Conservation (phyloP, 305 asterid species). For the Fraxinus angustifolia region DNA sequence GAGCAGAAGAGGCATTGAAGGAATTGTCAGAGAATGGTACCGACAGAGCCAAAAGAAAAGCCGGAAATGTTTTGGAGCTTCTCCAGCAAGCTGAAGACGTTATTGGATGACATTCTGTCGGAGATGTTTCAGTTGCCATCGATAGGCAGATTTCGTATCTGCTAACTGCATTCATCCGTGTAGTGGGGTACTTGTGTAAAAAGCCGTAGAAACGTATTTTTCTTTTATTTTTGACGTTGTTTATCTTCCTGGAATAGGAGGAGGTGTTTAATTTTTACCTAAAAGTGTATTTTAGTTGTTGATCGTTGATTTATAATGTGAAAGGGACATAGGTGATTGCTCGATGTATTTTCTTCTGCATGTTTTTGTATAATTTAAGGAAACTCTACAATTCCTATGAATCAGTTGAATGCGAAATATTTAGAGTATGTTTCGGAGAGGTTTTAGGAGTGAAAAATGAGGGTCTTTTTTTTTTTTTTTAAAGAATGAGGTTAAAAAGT, state of each 20-base stretch:
- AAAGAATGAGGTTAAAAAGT: too few relatives aligned
- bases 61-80: constrained; percentile 70
- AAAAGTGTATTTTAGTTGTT: background rate
- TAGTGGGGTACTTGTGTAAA: background rate
- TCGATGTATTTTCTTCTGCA: background rate
- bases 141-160: background rate
- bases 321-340: background rate
- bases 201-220: background rate
- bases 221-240: background rate
- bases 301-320: background rate
- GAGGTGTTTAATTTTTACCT: background rate
- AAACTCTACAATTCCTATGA: background rate
- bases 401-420: background rate
- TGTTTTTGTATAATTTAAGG: background rate
- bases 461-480: too few relatives aligned
- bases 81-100: constrained; percentile 46
- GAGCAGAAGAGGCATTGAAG: constrained; percentile 77
- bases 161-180: background rate
- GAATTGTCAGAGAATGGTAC: constrained; percentile 80
- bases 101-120: constrained; percentile 23
- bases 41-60: constrained; percentile 89
- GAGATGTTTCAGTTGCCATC: background rate
- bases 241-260: background rate
- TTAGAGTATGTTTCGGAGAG: too few relatives aligned
- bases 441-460: too few relatives aligned